Percentiles rank a stretch among this genome's conserved stretches.
These are phyloP conservation scores for Veloboletus limbatus DNA, from an alignment of 1,284 basidiomycete genomes.

Conservation along the genomic window DNA sequence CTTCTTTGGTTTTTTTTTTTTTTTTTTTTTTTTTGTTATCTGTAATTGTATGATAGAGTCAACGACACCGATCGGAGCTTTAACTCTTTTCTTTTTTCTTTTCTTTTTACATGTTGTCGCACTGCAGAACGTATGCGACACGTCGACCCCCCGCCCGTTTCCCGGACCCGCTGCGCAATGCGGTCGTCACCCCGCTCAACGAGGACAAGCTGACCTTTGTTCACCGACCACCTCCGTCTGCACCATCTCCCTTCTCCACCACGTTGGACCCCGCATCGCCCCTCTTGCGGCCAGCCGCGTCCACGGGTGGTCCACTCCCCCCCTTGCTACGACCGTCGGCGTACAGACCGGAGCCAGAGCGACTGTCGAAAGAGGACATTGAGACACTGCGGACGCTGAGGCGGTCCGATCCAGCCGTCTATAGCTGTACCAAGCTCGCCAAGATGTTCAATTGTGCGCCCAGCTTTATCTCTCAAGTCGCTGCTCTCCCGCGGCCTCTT, in stretches of 20 bases:
- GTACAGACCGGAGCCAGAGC: conserved; percentile 35
- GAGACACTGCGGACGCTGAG: conserved; percentile 57
- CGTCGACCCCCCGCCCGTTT: conserved; percentile 58
- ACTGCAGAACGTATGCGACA: conserved; percentile 39
- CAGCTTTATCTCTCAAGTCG: conserved; percentile 53
- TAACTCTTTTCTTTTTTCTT: neutral
- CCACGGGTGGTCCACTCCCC: conserved; percentile 36
- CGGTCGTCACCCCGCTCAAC: conserved; percentile 51
- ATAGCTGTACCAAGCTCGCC: conserved; percentile 52
- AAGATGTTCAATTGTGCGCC: conserved; percentile 56
- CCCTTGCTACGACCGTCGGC: conserved; percentile 45
- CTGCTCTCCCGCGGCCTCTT: conserved; percentile 49
- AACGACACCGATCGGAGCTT: no score
- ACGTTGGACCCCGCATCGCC: conserved; percentile 67
- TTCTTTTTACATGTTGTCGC: conserved; percentile 17
- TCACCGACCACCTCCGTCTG: conserved; percentile 72
- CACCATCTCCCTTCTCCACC: conserved; percentile 66
- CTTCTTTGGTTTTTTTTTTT: conserved; percentile 1
- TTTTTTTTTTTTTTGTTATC: conserved; percentile 25
- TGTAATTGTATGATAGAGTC: conserved; percentile 32
- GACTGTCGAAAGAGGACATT: conserved; percentile 52
- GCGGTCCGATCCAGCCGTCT: conserved; percentile 45
- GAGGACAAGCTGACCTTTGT: conserved; percentile 68
- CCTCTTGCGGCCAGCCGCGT: conserved; percentile 44
- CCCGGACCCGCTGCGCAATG: conserved; percentile 62